Percentiles rank a stretch among this genome's conserved stretches.
Evolutionary conservation across 2,329 filamentous ascomycete species (phyloP).

Genomic region (Nigrograna mackinnonii): DNA sequence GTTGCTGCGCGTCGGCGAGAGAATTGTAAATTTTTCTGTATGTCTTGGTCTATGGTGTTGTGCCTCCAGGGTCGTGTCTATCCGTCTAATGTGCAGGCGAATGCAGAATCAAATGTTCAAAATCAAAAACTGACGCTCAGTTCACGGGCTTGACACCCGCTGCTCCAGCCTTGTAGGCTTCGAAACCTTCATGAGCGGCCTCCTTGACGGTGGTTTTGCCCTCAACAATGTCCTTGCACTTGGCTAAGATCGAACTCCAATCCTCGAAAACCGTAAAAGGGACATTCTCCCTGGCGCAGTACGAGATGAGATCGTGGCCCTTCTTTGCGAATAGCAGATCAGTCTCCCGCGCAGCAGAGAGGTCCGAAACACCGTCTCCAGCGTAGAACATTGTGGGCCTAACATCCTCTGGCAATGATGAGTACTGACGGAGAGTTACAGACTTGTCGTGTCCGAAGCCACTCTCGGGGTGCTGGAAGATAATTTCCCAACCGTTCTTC

Average conservation of each 20-base stretch:
- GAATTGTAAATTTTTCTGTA: too few relatives aligned
- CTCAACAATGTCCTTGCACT: conserved; percentile 74
- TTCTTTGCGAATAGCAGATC: conserved; percentile 93
- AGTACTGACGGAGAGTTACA: conserved; percentile 85
- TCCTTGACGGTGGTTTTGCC: conserved; percentile 73
- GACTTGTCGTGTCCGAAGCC: conserved; percentile 98
- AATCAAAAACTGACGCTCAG: neutral
- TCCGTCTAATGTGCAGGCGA: too few relatives aligned
- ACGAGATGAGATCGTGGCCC: conserved; percentile 84
- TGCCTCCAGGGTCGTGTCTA: neutral
- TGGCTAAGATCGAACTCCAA: conserved; percentile 77
- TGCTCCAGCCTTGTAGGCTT: conserved; percentile 50
- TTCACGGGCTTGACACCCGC: conserved; percentile 31
- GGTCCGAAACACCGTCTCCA: conserved; percentile 89
- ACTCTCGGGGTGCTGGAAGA: conserved; percentile 80
- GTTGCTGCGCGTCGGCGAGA: too few relatives aligned
- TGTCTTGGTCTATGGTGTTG: too few relatives aligned
- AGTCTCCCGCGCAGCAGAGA: conserved; percentile 90
- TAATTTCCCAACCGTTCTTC: conserved; percentile 83
- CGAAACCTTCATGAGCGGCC: conserved; percentile 61
- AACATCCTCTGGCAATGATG: conserved; percentile 66
- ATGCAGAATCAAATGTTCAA: neutral
- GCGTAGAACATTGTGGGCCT: conserved; percentile 91
- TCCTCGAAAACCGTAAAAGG: conserved; percentile 87
- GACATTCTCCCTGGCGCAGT: conserved; percentile 81